Conservation (phyloP, 257 asterid genomes). For the Asclepias syriaca region DNA sequence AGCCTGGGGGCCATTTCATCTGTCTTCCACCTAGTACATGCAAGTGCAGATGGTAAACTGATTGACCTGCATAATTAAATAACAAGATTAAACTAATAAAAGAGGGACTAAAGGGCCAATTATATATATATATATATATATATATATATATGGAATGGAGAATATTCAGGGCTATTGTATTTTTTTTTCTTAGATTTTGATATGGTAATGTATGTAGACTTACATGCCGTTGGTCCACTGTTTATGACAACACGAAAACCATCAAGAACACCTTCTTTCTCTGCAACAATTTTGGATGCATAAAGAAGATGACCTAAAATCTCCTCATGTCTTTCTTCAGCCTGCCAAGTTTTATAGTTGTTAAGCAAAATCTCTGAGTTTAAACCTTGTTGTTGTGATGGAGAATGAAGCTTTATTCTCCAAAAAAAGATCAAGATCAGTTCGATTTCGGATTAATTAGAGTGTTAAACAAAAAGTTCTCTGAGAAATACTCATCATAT, state of each 20-base stretch:
- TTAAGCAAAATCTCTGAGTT: too few relatives aligned
- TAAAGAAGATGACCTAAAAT: conserved; percentile 84
- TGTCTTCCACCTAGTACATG: conserved; percentile 97
- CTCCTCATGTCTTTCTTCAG: conserved; percentile 70
- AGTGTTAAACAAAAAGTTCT: not conserved
- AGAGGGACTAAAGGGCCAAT: too few relatives aligned
- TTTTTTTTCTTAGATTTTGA: too few relatives aligned
- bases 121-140: too few relatives aligned
- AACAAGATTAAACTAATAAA: too few relatives aligned
- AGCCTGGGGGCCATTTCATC: conserved; percentile 98
- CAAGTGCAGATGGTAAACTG: conserved; percentile 94
- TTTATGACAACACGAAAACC: conserved; percentile 93
- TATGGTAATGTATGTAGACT: conserved; percentile 16
- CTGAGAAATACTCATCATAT: not conserved
- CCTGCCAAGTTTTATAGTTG: conserved; percentile 32
- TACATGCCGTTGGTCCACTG: conserved; percentile 80
- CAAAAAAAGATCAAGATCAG: too few relatives aligned
- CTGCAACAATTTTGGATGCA: conserved; percentile 88
- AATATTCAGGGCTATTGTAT: too few relatives aligned
- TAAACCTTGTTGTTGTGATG: too few relatives aligned
- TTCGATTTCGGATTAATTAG: too few relatives aligned
- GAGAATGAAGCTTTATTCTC: too few relatives aligned
- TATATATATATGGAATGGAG: too few relatives aligned
- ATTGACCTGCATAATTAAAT: conserved; percentile 53
- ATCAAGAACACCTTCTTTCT: conserved; percentile 78